A percentile compares a stretch with the other conserved stretches of the same genome.
phyloP scores from a whole-genome alignment of 2,329 filamentous ascomycete genomes.

The Curvularia verruculosa region DNA sequence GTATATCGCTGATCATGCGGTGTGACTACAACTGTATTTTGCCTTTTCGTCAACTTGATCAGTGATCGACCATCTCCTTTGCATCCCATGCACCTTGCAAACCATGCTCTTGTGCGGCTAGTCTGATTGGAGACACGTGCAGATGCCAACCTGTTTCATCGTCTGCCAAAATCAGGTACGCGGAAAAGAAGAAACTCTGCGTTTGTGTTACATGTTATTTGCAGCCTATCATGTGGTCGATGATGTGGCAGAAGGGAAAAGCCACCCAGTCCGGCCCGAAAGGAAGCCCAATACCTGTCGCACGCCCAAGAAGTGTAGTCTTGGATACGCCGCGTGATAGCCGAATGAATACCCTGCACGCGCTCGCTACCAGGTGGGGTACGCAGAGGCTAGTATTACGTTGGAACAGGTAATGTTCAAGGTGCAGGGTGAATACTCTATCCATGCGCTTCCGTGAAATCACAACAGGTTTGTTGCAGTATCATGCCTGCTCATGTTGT shows the following conservation, averaged over 20 bases:
- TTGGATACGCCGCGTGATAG: neutral
- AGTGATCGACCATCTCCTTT: neutral
- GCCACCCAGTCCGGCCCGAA: neutral
- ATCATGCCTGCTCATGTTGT: neutral
- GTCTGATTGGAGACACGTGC: neutral
- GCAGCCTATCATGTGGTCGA: neutral
- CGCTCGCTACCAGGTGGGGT: neutral
- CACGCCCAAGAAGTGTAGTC: neutral
- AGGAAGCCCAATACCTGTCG: neutral
- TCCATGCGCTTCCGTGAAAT: neutral
- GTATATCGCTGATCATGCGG: too few species aligned
- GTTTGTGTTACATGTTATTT: neutral
- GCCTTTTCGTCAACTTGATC: neutral
- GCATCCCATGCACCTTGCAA: neutral
- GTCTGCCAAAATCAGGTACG: neutral
- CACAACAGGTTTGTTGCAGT: neutral
- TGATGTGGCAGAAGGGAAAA: constrained; percentile 1
- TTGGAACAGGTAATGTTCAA: neutral
- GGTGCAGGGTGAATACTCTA: neutral
- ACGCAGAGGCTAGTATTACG: neutral
- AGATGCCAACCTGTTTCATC: neutral
- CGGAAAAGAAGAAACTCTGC: neutral
- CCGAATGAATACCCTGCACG: neutral
- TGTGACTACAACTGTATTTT: too few species aligned
- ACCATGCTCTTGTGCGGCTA: too few species aligned